Evolutionary conservation across 169 alveolate genomes (phyloP), one percentile per base, ranked within the genome.

Genomic region (Plasmodium adleri): DNA sequence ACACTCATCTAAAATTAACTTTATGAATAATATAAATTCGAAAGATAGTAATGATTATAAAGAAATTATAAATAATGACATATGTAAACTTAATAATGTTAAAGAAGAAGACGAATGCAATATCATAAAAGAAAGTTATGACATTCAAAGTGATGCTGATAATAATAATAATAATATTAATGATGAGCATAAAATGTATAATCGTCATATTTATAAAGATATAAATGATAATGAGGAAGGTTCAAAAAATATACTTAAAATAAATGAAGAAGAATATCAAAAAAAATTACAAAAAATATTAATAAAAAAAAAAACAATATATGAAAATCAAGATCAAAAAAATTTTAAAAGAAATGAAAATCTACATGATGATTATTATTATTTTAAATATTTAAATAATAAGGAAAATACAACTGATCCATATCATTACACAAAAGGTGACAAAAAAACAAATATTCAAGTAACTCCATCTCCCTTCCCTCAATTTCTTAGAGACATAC

Each of bases 391-490:
- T 64, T 32, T 85, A 54, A 85, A 85, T 32, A 85, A 45, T 10
- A 56, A 32, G 8, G 92, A 85, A 71, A 58, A 71, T 32, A 60
- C 12, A 45, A 24, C 28, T 0, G 63, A 70, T 28, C 87, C 92
- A 2, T 70, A 71, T 24, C 67, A 22, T 72, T 85, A 59, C 50
- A 85, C 87, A 10, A 85, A 72, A 47, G 76, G 52, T 15, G 15
- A 10, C n/a, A 71, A 50, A 52, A 85, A 85, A 56, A 74, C 85
- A 60, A 85, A 85, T 43, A 85, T 85, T 20, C 75, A 72, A 50
- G 74, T 85, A 50, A 85, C 92, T 1, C 72, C 76, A 1, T 85
- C 92, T 32, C 88, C 92, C 10, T 85, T 85, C 8, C 92, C 92
- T 12, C 92, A 85, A 66, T 85, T 85, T 50, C 72, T 85, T 22